Evolutionary conservation across 148 eudicot species (phyloP).

Genomic region (Vaccinium vitisidaea): DNA sequence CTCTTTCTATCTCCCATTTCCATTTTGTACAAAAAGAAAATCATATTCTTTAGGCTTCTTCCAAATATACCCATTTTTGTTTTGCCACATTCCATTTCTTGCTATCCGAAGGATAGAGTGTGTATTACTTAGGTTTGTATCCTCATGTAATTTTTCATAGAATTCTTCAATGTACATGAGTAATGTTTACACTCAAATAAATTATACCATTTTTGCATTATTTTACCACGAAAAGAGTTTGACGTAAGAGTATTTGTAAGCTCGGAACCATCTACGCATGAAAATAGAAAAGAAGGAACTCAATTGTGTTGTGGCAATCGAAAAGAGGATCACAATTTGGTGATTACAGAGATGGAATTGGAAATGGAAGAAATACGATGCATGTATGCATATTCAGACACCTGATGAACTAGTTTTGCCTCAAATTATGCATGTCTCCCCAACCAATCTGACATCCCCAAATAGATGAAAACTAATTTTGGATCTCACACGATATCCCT

Average conservation of each 20-base stretch:
- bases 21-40: conserved; percentile 2
- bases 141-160: conserved; percentile 10
- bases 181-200: neutral
- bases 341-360: neutral
- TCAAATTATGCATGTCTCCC: no score
- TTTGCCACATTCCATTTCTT: conserved; percentile 33
- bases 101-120: conserved; percentile 55
- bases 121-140: conserved; percentile 21
- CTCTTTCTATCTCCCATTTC: neutral
- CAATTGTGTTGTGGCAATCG: neutral
- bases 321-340: neutral
- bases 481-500: no score
- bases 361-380: neutral
- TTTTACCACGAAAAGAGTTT: neutral
- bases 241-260: neutral
- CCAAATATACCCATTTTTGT: conserved; percentile 4
- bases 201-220: neutral
- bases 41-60: conserved; percentile 25
- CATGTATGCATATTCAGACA: neutral
- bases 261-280: neutral
- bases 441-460: no score
- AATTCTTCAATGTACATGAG: conserved; percentile 12
- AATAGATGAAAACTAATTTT: no score
- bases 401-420: no score
- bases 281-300: neutral